A percentile compares a stretch with the other conserved stretches of the same genome.
These are phyloP conservation scores for Colletotrichum melonis DNA, from an alignment of 2,329 filamentous ascomycete genomes.

Conservation along the genomic window DNA sequence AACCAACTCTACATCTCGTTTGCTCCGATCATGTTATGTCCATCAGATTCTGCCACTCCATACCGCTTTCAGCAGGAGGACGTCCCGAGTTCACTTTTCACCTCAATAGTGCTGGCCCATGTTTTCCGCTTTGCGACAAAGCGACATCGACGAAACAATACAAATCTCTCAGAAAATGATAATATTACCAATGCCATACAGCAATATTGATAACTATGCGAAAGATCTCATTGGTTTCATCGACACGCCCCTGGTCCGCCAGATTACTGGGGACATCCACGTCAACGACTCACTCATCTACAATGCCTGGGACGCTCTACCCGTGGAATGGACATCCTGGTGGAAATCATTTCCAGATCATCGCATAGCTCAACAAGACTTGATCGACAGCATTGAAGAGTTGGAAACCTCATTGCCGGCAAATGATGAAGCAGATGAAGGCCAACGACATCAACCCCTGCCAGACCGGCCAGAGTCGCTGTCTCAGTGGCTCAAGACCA, in stretches of 20 bases:
- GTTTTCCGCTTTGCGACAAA: no score
- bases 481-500: not conserved
- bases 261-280: slow-evolving; percentile 48
- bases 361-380: slow-evolving; percentile 43
- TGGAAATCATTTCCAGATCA: slow-evolving; percentile 44
- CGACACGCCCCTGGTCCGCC: slow-evolving; percentile 44
- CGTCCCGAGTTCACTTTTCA: no score
- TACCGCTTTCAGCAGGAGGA: no score
- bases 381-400: slow-evolving; percentile 44
- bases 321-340: slow-evolving; percentile 44
- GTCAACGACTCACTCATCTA: slow-evolving; percentile 47
- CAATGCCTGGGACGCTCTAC: slow-evolving; percentile 44
- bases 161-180: no score
- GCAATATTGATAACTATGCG: no score
- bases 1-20: no score
- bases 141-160: no score
- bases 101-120: no score
- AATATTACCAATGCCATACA: no score
- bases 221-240: no score
- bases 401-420: rapidly evolving
- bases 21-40: no score
- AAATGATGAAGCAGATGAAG: rapidly evolving
- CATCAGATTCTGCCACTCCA: no score
- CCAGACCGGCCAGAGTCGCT: slow-evolving; percentile 6
- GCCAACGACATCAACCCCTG: not conserved